Percentiles rank a stretch among this genome's conserved stretches.
phyloP scores from a whole-genome alignment of 306 rosid species.

The Herpetospermum pedunculosum region DNA sequence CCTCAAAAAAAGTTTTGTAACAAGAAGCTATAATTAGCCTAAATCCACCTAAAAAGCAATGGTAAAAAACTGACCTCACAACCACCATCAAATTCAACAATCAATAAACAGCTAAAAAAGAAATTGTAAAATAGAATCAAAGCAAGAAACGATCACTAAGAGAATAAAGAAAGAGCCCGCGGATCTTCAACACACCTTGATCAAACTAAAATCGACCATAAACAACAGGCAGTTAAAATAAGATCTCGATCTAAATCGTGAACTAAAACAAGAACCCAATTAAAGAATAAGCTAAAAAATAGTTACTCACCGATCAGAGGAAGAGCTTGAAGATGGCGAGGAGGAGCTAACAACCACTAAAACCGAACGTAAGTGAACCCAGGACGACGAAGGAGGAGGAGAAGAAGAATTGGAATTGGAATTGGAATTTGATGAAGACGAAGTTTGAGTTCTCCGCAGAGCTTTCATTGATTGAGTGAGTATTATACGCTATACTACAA shows the following conservation, averaged over 20 bases:
- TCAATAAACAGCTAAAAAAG: not conserved
- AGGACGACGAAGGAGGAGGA: constrained; percentile 46
- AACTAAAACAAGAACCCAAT: not conserved
- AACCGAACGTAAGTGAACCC: constrained; percentile 99
- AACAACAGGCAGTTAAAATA: not conserved
- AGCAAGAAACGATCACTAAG: not conserved
- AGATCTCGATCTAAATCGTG: constrained; percentile 10
- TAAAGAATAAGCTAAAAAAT: not conserved
- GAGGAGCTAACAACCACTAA: constrained; percentile 85
- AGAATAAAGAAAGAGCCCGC: not conserved
- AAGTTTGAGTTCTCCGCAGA: constrained; percentile 75
- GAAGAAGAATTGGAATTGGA: not conserved
- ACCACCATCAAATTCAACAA: not conserved
- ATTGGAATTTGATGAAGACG: constrained; percentile 41
- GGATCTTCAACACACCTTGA: not conserved
- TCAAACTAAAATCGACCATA: not conserved
- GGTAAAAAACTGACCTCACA: not conserved
- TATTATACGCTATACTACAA: too few species aligned
- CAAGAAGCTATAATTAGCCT: not conserved
- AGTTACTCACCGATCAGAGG: constrained; percentile 92
- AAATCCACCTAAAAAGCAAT: not conserved
- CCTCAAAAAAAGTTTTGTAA: not conserved
- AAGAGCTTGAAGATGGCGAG: constrained; percentile 86
- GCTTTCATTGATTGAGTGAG: constrained; percentile 83
- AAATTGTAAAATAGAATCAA: not conserved